Base-by-base conservation (phyloP, 352 stramenopile species). In the Phytopythium boreale region DNA sequence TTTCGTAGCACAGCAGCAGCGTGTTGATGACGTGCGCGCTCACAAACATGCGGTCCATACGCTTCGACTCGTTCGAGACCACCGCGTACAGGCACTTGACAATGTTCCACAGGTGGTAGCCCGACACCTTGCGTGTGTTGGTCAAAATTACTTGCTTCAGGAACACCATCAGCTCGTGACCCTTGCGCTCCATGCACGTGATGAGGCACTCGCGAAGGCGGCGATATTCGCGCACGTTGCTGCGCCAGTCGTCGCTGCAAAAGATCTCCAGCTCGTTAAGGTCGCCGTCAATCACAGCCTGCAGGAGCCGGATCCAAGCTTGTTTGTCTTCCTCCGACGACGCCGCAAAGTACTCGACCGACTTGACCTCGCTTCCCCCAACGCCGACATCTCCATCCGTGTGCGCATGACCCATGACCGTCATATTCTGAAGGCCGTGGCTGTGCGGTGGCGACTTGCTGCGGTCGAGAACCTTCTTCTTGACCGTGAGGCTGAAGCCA, bases 231-330 rank as follows among this genome's bases (percentile, higher is more conserved):
- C 83, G 81, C 31, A 95, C 80, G 59, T 94, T 95, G 74, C 81
- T 92, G n/a, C 86, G 81, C 87, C 87, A 95, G 61, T 95, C 87
- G 66, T 95, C 87, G 62, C 80, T 92, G 68, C 87, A 95, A 56
- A 95, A 95, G 24, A 95, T 92, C 61, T 95, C 87, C 11, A 95
- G 66, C 55, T 90, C 87, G 41, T 85, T 87, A 36, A 94, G 63
- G 63, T 95, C 86, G 10, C 87, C 87, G 39, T 88, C 80, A 65
- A 95, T 89, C 36, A 92, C 85, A 22, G 82, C 75, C 56, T 90
- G 71, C 44, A 95, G 56, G 34, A 89, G 44, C 14, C 73, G 76
- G 36, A 95, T 88, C 84, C 87, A 95, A 11, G 73, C 73, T 49
- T 86, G 61, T 36, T 89, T 87, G 39, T 93, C 82, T 50, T 82